Base-by-base conservation (phyloP, 1,139 yeast species). In the Kodamaea arcana region DNA sequence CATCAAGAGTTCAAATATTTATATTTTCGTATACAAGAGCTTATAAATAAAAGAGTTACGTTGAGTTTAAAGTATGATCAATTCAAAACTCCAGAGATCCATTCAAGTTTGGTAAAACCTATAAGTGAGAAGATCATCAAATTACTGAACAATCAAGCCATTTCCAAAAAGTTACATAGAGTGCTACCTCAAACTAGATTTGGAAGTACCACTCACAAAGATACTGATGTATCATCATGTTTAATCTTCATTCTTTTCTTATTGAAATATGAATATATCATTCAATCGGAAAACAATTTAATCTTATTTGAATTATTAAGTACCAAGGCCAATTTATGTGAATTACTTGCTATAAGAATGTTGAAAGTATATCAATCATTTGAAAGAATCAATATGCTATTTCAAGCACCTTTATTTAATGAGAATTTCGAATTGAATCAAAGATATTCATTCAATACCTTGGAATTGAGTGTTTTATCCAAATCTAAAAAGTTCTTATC, bases 261-360 rank as follows among this genome's bases (percentile, higher is more conserved):
- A 12, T 45, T 69, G 22, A 50, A 67, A 27, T 65, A 66, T 40
- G 75, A 69, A 42, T 78, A 67, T 45, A 51, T 60, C 38, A 70
- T 75, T 29, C 82, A 78, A 44, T 62, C 72, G 14, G 67, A 66
- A 27, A 56, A 62, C 38, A 72, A 76, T 43, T 64, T 75, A 30
- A 71, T 77, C 22, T 57, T 62, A 44, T 67, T 63, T 33, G 80
- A 78, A 30, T 58, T 77, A 25, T 58, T 75, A 50, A 51, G 53
- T 1, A 74, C 83, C 9, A 69, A 78, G 35, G 74, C 82, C 17
- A 64, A 60, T 39, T 62, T 77, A 4, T 78, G 83, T 51, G 83
- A 78, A 48, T 53, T 75, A 11, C 56, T 76, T 29, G 79, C 82
- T 2, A 64, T 75, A 22, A 55, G 79, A 42, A 62, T 76, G 52